phyloP scores from a whole-genome alignment of 2,329 filamentous ascomycete genomes.

The Lachnellula cervina region DNA sequence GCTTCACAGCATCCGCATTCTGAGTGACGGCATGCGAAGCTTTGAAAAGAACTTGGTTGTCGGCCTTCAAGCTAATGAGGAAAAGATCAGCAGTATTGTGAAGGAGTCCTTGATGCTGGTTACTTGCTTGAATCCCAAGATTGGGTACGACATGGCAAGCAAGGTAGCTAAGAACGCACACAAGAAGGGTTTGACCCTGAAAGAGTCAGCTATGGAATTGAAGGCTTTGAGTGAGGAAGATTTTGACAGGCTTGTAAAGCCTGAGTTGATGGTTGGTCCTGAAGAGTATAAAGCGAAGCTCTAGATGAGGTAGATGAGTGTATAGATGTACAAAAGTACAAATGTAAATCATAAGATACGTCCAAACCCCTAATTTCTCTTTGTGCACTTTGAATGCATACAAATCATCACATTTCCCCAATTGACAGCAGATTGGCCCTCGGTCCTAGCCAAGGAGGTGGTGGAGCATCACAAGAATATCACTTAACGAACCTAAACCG shows the following conservation, averaged over 20 bases:
- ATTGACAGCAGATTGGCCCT: no score
- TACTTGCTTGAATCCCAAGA: slow-evolving; percentile 94
- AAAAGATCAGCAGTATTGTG: slow-evolving; percentile 82
- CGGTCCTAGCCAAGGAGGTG: no score
- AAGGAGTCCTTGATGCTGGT: slow-evolving; percentile 99
- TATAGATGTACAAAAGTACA: not conserved
- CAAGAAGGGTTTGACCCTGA: slow-evolving; percentile 93
- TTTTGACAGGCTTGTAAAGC: slow-evolving; percentile 84
- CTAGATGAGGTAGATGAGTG: not conserved
- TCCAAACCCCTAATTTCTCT: no score
- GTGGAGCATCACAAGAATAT: no score
- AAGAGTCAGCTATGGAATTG: slow-evolving; percentile 90
- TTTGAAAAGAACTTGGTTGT: slow-evolving; percentile 91
- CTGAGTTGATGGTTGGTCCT: slow-evolving; percentile 92
- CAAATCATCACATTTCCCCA: no score
- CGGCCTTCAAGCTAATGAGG: slow-evolving; percentile 88
- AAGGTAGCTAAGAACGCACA: slow-evolving; percentile 98
- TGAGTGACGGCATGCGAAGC: slow-evolving; percentile 88
- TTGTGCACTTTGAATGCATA: no score
- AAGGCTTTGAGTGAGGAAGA: slow-evolving; percentile 83
- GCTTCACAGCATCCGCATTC: slow-evolving; percentile 82
- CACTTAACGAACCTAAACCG: no score
- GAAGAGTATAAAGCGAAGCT: slow-evolving; percentile 51
- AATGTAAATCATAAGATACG: no score
- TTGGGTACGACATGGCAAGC: slow-evolving; percentile 94